phyloP scores from a whole-genome alignment of 306 rosid species.

The Hippophae tibetana region DNA sequence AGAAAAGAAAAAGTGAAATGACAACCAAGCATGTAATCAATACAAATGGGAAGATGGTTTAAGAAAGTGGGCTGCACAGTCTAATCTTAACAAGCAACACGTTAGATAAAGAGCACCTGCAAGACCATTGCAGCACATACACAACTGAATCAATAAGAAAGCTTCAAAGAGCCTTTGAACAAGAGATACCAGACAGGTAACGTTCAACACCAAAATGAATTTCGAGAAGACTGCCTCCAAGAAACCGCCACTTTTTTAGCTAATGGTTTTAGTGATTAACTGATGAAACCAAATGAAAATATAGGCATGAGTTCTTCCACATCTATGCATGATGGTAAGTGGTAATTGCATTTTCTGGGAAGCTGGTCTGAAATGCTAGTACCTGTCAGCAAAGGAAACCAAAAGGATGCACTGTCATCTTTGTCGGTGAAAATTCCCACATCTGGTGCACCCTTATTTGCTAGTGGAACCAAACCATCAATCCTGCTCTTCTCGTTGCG shows the following conservation, averaged over 20 bases:
- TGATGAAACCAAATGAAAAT: neutral
- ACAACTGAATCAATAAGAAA: no score
- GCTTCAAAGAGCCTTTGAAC: no score
- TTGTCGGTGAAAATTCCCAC: conserved; percentile 38
- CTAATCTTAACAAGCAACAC: no score
- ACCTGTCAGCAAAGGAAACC: conserved; percentile 96
- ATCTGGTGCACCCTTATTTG: conserved; percentile 35
- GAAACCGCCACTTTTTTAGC: neutral
- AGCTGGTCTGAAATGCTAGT: conserved; percentile 18
- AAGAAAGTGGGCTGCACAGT: no score
- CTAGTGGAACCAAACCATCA: conserved; percentile 31
- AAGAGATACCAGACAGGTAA: neutral
- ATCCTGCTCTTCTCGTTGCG: conserved; percentile 47
- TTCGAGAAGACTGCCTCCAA: neutral
- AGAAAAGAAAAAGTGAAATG: no score
- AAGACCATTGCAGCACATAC: no score
- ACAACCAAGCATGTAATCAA: no score
- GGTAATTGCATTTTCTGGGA: conserved; percentile 1
- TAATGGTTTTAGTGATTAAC: conserved; percentile 3
- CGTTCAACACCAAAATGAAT: neutral
- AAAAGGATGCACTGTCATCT: conserved; percentile 74
- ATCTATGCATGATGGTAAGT: conserved; percentile 1
- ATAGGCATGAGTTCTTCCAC: neutral
- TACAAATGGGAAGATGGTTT: no score
- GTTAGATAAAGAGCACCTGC: no score